A percentile compares a stretch with the other conserved stretches of the same genome.
phyloP scores from a whole-genome alignment of 139 green algal species.

The Asterochloris sp. region DNA sequence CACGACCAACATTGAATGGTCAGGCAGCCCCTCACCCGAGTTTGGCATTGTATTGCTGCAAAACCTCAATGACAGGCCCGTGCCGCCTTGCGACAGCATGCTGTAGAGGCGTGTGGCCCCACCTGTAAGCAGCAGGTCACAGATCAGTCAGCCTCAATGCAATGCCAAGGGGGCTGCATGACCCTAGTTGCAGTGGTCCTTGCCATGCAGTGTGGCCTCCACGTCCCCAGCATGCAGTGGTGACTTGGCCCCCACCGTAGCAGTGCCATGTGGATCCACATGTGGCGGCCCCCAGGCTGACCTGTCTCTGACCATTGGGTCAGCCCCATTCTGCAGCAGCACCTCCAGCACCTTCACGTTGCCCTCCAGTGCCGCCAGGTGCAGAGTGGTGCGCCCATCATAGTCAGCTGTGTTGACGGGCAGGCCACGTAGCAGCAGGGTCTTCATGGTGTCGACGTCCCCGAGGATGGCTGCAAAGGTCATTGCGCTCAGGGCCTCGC shows the following conservation, averaged over 20 bases:
- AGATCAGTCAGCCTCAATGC: too few relatives aligned
- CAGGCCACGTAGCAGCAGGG: slow-evolving; percentile 32
- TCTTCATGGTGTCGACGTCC: slow-evolving; percentile 35
- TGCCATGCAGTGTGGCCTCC: too few relatives aligned
- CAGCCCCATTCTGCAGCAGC: slow-evolving; percentile 32
- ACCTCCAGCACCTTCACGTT: slow-evolving; percentile 37
- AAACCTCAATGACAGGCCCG: slow-evolving; percentile 14
- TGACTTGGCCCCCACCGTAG: too few relatives aligned
- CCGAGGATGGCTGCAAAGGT: slow-evolving; percentile 33
- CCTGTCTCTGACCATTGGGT: slow-evolving; percentile 33
- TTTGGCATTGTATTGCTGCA: slow-evolving; percentile 13
- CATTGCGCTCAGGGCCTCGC: slow-evolving; percentile 21
- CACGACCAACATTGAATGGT: too few relatives aligned
- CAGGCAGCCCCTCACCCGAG: slow-evolving; percentile 1
- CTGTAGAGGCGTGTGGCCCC: slow-evolving; percentile 28
- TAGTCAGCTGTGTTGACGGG: slow-evolving; percentile 32
- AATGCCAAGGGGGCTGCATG: too few relatives aligned
- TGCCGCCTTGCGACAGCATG: slow-evolving; percentile 18
- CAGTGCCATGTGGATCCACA: too few relatives aligned
- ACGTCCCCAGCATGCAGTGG: too few relatives aligned
- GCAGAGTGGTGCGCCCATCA: slow-evolving; percentile 33
- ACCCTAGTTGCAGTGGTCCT: background rate
- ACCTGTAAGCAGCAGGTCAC: slow-evolving; percentile 7
- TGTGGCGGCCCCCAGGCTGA: background rate
- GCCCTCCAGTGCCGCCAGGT: slow-evolving; percentile 35